phyloP scores from a whole-genome alignment of 1,139 yeast species.

The Candida sp. region DNA sequence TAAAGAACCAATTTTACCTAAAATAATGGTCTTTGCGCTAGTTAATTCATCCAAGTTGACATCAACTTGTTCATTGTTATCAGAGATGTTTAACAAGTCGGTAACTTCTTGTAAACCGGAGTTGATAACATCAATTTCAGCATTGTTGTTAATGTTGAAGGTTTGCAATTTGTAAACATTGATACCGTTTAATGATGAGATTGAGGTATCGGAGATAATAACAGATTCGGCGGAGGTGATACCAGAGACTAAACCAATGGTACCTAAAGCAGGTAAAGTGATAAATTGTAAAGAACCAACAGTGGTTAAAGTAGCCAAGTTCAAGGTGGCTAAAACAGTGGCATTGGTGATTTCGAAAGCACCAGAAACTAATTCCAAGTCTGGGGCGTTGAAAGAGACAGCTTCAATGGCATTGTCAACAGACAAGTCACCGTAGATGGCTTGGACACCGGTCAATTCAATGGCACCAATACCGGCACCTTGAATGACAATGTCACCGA shows the following conservation, averaged over 20 bases:
- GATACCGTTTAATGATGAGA: slow-evolving; percentile 77
- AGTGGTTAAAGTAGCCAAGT: slow-evolving; percentile 75
- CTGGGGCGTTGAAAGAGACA: slow-evolving; percentile 68
- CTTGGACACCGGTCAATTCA: slow-evolving; percentile 55
- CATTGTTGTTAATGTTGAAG: slow-evolving; percentile 86
- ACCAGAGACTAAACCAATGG: slow-evolving; percentile 70
- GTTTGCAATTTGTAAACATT: slow-evolving; percentile 66
- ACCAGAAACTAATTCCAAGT: slow-evolving; percentile 72
- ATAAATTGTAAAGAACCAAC: slow-evolving; percentile 77
- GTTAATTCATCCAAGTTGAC: slow-evolving; percentile 65
- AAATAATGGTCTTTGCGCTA: slow-evolving; percentile 83
- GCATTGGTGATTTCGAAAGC: slow-evolving; percentile 58
- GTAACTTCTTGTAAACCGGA: slow-evolving; percentile 75
- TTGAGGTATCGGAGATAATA: slow-evolving; percentile 81
- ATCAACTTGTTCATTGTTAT: slow-evolving; percentile 75
- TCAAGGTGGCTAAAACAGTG: slow-evolving; percentile 64
- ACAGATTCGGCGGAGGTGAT: slow-evolving; percentile 73
- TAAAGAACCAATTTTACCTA: slow-evolving; percentile 74
- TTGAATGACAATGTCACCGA: slow-evolving; percentile 71
- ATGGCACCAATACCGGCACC: slow-evolving; percentile 57
- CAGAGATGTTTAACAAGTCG: slow-evolving; percentile 71
- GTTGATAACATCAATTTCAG: slow-evolving; percentile 62
- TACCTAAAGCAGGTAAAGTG: slow-evolving; percentile 79
- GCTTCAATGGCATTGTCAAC: slow-evolving; percentile 66
- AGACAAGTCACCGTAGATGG: slow-evolving; percentile 71